A percentile compares a stretch with the other conserved stretches of the same genome.
phyloP scores from a whole-genome alignment of 2,329 filamentous ascomycete species.

The Pseudogymnoascus sp. region DNA sequence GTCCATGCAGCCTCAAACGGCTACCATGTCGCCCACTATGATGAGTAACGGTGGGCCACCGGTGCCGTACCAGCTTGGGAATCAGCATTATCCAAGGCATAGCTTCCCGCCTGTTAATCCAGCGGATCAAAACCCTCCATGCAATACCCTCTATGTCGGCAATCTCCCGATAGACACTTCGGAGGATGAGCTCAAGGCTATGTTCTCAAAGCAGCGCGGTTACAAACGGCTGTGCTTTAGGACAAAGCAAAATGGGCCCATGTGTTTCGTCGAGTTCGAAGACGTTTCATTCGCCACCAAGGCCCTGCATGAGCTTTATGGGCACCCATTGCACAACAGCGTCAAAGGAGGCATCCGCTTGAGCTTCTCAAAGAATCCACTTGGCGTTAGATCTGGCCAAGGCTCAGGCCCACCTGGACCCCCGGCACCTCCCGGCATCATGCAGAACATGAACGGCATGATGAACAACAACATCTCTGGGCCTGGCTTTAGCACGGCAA shows the following conservation, averaged over 20 bases:
- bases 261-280: conserved; percentile 99
- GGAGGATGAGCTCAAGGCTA: conserved; percentile 87
- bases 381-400: conserved; percentile 80
- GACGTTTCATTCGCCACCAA: conserved; percentile 88
- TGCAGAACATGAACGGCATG: conserved; percentile 52
- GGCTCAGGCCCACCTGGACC: conserved; percentile 29
- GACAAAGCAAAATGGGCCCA: conserved; percentile 89
- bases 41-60: conserved; percentile 36
- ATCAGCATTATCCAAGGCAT: conserved; percentile 50
- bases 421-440: conserved; percentile 34
- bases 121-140: conserved; percentile 92
- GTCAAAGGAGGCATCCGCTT: conserved; percentile 90
- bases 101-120: conserved; percentile 84
- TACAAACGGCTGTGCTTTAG: conserved; percentile 94
- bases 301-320: conserved; percentile 82
- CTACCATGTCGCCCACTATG: conserved; percentile 48
- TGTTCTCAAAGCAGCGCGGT: conserved; percentile 88
- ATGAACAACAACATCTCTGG: conserved; percentile 33
- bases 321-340: conserved; percentile 78
- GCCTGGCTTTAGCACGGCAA: conserved; percentile 33
- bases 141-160: conserved; percentile 97
- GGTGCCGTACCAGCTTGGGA: conserved; percentile 47
- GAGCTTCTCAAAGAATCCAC: conserved; percentile 95
- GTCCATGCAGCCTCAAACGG: conserved; percentile 30
- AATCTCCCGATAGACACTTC: conserved; percentile 88